Evolutionary conservation across 306 rosid species (phyloP), one percentile per base, ranked within the genome.

Genomic region (Prunus mongolica): DNA sequence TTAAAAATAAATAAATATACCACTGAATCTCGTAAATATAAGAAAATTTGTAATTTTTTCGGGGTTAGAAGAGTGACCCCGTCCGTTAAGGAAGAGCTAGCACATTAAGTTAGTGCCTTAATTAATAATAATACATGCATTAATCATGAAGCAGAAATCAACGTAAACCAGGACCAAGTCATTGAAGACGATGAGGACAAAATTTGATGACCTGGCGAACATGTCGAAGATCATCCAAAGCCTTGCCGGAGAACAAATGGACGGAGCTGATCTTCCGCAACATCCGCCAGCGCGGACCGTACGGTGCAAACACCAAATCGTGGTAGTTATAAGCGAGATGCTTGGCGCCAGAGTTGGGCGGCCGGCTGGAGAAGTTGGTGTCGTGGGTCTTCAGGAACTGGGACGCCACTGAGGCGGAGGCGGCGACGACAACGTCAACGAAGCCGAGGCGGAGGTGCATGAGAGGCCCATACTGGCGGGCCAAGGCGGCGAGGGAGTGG

Each of bases 241-340:
- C 96, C 76, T 89, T 94, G 82, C 82, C 85, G 25, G 98, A 94
- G 80, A 94, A 94, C 5, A 94, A 82, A 32, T 94, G 98, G 63
- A 94, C 86, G 5, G 94, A 77, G 69, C 91, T 86, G 27, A 94
- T 84, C 83, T 94, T 94, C 69, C 97, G 83, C 38, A 90, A 86
- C 83, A 88, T 61, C 5, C 98, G 85, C 97, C 98, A 94, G 30
- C 94, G 78, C 0, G 90, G 85, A 0, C 98, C 95, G 72, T 94
- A 94, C 2, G 98, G 97, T 0, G 89, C 87, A 20, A 94, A 92
- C 10, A 92, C 98, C 8, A 94, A 79, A 69, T 94, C 97, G 45
- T 92, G 92, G 73, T 90, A 90, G 58, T 90, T 92, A 47, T 94
- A 94, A 2, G 87, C 92, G 3, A 90, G 72, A 71, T 89, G 58